These are phyloP conservation scores for Pseudogymnoascus sp. DNA, from an alignment of 2,329 filamentous ascomycete species.

Conservation along the genomic window DNA sequence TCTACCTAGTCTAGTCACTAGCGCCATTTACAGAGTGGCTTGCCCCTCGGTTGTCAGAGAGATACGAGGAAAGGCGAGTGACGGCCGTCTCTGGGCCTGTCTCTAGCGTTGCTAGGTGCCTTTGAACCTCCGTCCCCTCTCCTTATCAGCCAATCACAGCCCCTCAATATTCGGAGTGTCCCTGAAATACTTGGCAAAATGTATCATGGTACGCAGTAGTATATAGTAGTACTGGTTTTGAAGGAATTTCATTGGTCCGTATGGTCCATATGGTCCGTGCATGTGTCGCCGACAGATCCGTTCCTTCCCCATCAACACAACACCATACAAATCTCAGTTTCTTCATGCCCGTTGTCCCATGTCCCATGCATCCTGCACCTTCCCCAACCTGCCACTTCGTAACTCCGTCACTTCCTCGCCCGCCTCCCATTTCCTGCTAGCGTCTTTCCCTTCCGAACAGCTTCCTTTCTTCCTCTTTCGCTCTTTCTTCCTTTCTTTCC, in stretches of 20 bases:
- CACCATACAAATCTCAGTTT: background rate
- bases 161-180: background rate
- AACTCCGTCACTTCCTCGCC: background rate
- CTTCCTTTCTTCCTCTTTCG: constrained; percentile 7
- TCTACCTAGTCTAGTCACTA: background rate
- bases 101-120: background rate
- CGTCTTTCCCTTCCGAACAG: background rate
- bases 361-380: background rate
- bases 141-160: background rate
- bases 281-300: background rate
- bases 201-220: no score
- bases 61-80: background rate
- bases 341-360: background rate
- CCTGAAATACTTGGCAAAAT: background rate
- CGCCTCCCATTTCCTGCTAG: background rate
- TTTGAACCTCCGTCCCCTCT: background rate
- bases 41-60: constrained; percentile 3
- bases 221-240: background rate
- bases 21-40: background rate
- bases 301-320: background rate
- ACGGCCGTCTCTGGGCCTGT: no score
- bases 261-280: background rate
- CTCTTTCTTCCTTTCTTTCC: background rate
- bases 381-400: constrained; percentile 3
- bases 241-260: background rate